Percentiles rank a stretch among this genome's conserved stretches.
These are phyloP conservation scores for Hymenoscyphus fructigenus DNA, from an alignment of 2,329 filamentous ascomycete genomes.

Conservation along the genomic window DNA sequence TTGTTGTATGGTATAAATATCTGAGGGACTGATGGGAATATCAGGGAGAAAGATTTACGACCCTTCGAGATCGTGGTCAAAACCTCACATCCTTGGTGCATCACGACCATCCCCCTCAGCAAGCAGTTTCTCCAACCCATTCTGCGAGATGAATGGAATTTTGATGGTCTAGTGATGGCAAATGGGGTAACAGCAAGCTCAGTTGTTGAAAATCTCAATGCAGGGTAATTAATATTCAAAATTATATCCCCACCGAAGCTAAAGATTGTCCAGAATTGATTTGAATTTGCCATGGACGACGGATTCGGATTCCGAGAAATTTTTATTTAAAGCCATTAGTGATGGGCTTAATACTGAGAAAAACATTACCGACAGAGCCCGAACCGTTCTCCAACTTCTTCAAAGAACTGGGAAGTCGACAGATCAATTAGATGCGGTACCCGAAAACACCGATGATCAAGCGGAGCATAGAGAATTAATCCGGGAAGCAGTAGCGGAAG, in stretches of 20 bases:
- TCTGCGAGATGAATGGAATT: constrained; percentile 35
- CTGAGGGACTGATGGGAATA: background rate
- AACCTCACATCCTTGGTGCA: constrained; percentile 31
- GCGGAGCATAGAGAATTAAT: constrained; percentile 42
- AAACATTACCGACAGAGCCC: constrained; percentile 14
- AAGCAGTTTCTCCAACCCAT: constrained; percentile 30
- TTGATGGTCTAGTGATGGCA: constrained; percentile 35
- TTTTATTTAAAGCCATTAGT: too few species aligned
- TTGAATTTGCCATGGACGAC: constrained; percentile 41
- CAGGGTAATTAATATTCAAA: constrained; percentile 16
- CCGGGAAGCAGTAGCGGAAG: constrained; percentile 55
- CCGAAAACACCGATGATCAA: constrained; percentile 16
- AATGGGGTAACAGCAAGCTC: constrained; percentile 36
- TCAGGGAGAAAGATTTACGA: constrained; percentile 29
- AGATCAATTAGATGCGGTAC: background rate
- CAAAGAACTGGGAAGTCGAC: constrained; percentile 11
- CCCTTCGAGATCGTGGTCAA: constrained; percentile 37
- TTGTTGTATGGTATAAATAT: background rate
- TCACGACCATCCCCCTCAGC: constrained; percentile 36
- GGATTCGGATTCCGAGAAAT: constrained; percentile 30
- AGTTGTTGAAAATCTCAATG: constrained; percentile 33
- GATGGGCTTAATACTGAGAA: too few species aligned
- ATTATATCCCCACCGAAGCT: constrained; percentile 4
- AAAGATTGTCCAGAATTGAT: constrained; percentile 28
- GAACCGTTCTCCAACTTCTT: constrained; percentile 18